Evolutionary conservation across 2,329 filamentous ascomycete species (phyloP).

Genomic region (Epichloe glyceriae): DNA sequence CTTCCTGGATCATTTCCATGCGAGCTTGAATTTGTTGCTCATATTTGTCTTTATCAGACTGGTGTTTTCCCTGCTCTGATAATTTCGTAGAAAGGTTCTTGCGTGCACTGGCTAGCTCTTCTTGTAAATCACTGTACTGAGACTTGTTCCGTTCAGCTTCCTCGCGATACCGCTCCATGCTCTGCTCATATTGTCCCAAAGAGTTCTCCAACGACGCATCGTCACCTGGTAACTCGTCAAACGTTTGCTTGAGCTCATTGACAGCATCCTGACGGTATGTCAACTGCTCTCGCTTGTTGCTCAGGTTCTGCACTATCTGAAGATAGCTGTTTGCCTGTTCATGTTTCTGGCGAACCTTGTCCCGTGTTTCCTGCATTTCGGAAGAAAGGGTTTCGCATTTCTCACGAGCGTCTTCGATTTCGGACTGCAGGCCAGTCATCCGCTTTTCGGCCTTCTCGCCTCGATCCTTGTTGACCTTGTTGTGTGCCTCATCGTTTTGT

Average conservation of each 20-base stretch:
- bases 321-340: conserved; percentile 62
- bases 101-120: conserved; percentile 30
- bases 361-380: conserved; percentile 48
- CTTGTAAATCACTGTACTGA: conserved; percentile 53
- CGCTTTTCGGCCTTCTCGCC: conserved; percentile 59
- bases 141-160: conserved; percentile 50
- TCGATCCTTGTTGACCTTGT: conserved; percentile 74
- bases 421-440: conserved; percentile 48
- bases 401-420: conserved; percentile 49
- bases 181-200: conserved; percentile 65
- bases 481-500: conserved; percentile 62
- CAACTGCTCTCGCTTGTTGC: conserved; percentile 64
- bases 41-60: conserved; percentile 78
- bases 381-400: conserved; percentile 44
- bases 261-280: conserved; percentile 58
- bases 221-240: conserved; percentile 66
- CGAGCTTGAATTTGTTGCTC: conserved; percentile 66
- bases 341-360: conserved; percentile 51
- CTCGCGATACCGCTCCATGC: conserved; percentile 50
- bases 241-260: conserved; percentile 53
- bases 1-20: conserved; percentile 61
- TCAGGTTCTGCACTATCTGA: conserved; percentile 60
- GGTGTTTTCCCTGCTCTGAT: conserved; percentile 59
- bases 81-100: conserved; percentile 37
- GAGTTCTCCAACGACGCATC: conserved; percentile 63